Evolutionary conservation across 1,284 basidiomycete genomes (phyloP).

Genomic region (Singerocomus rubriflavus): DNA sequence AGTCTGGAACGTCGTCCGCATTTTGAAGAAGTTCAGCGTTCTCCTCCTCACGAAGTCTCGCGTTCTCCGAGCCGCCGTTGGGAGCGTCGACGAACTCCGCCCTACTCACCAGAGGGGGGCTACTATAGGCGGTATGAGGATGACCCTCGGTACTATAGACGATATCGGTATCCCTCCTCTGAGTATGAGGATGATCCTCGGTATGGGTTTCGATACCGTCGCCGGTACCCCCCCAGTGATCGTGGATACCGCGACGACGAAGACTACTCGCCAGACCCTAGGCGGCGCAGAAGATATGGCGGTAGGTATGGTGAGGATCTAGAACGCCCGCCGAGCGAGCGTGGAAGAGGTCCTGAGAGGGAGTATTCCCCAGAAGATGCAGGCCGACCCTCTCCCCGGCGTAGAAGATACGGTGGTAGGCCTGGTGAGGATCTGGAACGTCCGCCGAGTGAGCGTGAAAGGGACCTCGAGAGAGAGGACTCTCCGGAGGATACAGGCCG

Average conservation of each 20-base stretch:
- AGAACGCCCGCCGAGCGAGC: not conserved
- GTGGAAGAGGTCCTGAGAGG: not conserved
- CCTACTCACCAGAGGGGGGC: slow-evolving; percentile 21
- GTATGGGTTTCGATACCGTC: slow-evolving; percentile 1
- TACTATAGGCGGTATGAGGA: not conserved
- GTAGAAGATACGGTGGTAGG: not conserved
- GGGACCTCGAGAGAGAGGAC: not conserved
- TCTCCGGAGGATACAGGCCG: slow-evolving; percentile 15
- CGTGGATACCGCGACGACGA: slow-evolving; percentile 11
- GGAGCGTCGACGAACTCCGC: slow-evolving; percentile 9
- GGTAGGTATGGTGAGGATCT: slow-evolving; percentile 1
- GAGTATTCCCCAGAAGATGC: slow-evolving; percentile 13
- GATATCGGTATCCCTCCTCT: not conserved
- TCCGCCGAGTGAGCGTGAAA: no score
- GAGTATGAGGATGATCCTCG: slow-evolving; percentile 13
- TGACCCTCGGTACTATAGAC: no score
- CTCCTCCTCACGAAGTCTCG: slow-evolving; percentile 7
- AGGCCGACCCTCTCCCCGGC: not conserved
- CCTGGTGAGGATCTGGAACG: slow-evolving; percentile 2
- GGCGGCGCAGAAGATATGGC: not conserved
- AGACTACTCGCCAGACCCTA: slow-evolving; percentile 13
- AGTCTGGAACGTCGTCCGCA: slow-evolving; percentile 6
- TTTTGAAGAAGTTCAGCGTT: slow-evolving; percentile 1
- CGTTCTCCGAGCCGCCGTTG: slow-evolving; percentile 13
- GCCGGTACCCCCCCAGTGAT: slow-evolving; percentile 10